These are phyloP conservation scores for Dalechampia spathulata DNA, from an alignment of 441 rosid genomes.

Conservation along the genomic window DNA sequence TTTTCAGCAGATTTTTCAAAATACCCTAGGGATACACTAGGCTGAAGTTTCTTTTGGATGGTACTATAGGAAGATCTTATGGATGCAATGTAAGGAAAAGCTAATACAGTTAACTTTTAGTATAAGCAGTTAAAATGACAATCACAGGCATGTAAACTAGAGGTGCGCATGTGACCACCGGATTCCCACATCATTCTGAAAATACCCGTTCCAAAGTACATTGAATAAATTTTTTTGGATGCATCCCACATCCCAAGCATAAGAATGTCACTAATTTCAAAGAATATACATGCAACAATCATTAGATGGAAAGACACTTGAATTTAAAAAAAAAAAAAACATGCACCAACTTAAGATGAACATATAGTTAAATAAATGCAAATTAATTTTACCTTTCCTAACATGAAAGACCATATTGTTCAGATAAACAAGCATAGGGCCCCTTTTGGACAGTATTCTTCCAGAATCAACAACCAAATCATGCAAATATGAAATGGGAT, in stretches of 20 bases:
- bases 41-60: neutral
- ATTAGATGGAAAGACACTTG: too few relatives aligned
- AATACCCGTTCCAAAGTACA: too few relatives aligned
- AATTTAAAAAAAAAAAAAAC: neutral
- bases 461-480: constrained; percentile 67
- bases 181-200: too few relatives aligned
- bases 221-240: too few relatives aligned
- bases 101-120: too few relatives aligned
- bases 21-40: neutral
- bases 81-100: neutral
- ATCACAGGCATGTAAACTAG: too few relatives aligned
- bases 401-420: constrained; percentile 65
- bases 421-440: constrained; percentile 58
- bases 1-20: neutral
- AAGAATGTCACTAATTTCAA: too few relatives aligned
- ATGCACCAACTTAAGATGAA: neutral
- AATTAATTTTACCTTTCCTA: constrained; percentile 39
- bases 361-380: neutral
- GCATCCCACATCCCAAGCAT: too few relatives aligned
- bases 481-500: constrained; percentile 56
- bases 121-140: too few relatives aligned
- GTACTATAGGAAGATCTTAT: neutral
- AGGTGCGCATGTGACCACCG: too few relatives aligned
- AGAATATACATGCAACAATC: too few relatives aligned
- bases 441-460: constrained; percentile 65